Conservation (phyloP, 192 early-diverging fungal species). For the Pilobolus umbonatus region DNA sequence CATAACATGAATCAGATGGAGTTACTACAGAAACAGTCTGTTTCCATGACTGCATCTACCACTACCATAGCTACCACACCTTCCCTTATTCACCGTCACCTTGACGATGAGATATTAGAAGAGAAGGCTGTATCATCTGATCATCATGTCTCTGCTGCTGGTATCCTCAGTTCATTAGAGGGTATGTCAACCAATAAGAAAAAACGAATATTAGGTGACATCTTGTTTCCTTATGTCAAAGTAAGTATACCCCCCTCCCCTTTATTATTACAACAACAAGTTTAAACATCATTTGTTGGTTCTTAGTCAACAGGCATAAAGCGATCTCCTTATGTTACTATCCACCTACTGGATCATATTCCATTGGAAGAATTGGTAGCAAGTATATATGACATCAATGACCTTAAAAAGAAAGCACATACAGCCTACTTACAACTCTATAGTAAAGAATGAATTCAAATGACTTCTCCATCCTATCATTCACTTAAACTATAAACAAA, state of each 20-base stretch:
- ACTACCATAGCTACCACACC: constrained; percentile 10
- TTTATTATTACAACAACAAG: background rate
- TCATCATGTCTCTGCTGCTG: background rate
- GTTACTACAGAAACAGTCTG: background rate
- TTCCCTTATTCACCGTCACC: constrained; percentile 19
- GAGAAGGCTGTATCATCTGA: background rate
- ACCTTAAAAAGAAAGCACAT: background rate
- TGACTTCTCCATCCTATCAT: no score
- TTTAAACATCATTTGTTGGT: background rate
- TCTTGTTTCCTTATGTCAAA: constrained; percentile 34
- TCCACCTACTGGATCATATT: constrained; percentile 33
- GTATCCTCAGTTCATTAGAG: constrained; percentile 24
- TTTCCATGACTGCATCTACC: no score
- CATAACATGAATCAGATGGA: constrained; percentile 10
- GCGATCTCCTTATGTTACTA: constrained; percentile 36
- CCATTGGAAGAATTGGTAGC: constrained; percentile 25
- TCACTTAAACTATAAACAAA: no score
- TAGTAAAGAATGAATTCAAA: background rate
- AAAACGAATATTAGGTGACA: constrained; percentile 36
- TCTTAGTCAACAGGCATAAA: constrained; percentile 29
- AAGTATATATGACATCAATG: constrained; percentile 29
- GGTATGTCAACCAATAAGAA: constrained; percentile 20
- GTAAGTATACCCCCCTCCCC: constrained; percentile 10
- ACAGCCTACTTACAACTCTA: background rate
- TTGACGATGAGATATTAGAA: background rate